Evolutionary conservation across 2,329 filamentous ascomycete genomes (phyloP).

Genomic region (Dendrostoma leiphaemia): DNA sequence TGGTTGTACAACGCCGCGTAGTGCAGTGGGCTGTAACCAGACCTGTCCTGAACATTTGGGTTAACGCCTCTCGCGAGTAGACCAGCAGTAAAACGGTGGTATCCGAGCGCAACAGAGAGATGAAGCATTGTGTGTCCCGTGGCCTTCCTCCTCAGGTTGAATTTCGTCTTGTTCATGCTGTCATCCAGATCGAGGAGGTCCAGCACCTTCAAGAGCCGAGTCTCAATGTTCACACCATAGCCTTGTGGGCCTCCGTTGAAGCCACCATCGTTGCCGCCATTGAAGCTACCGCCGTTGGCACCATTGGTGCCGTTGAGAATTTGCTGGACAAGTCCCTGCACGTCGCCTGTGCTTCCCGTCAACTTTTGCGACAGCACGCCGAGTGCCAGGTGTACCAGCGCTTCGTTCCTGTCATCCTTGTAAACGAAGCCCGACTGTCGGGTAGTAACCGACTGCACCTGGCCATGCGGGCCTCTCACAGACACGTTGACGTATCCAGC

Average conservation of each 20-base stretch:
- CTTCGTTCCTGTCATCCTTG: conserved; percentile 66
- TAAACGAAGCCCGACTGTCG: conserved; percentile 67
- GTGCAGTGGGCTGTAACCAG: conserved; percentile 80
- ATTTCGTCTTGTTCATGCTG: conserved; percentile 62
- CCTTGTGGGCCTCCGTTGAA: conserved; percentile 28
- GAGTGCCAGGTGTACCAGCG: conserved; percentile 67
- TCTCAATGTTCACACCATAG: conserved; percentile 51
- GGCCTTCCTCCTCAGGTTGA: conserved; percentile 59
- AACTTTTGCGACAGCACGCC: conserved; percentile 63
- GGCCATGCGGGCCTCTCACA: conserved; percentile 52
- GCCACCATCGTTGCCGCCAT: conserved; percentile 27
- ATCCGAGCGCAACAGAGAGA: conserved; percentile 71
- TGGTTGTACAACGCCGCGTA: conserved; percentile 76
- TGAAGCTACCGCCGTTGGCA: conserved; percentile 43
- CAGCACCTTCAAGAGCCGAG: conserved; percentile 69
- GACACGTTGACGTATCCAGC: conserved; percentile 70
- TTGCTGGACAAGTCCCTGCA: conserved; percentile 56
- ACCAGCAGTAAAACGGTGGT: conserved; percentile 73
- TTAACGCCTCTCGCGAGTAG: conserved; percentile 76
- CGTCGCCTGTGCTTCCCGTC: conserved; percentile 60
- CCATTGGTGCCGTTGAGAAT: conserved; percentile 50
- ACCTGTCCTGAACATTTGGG: conserved; percentile 70
- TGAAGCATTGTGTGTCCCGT: conserved; percentile 82
- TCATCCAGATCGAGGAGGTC: conserved; percentile 78
- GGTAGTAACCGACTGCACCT: conserved; percentile 29